Evolutionary conservation across 176 grass and related monocot species (phyloP).

Genomic region (Triticum aestivum): DNA sequence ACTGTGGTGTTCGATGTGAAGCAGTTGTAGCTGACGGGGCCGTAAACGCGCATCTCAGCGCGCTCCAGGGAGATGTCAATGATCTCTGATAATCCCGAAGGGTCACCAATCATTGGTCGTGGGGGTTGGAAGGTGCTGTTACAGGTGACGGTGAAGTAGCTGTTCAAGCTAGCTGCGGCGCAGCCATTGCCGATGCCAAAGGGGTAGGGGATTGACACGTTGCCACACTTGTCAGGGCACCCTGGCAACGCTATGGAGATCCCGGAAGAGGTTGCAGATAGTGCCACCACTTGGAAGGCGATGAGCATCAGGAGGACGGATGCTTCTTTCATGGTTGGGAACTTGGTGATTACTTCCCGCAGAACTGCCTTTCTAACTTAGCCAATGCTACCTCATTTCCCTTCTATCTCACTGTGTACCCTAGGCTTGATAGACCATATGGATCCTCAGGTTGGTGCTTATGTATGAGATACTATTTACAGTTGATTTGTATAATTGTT

Average conservation of each 20-base stretch:
- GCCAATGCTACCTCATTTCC: background rate
- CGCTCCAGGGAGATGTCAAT: background rate
- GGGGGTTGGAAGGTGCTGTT: slow-evolving; percentile 4
- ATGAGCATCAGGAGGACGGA: background rate
- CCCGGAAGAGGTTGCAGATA: background rate
- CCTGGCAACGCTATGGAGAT: background rate
- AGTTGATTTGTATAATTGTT: background rate
- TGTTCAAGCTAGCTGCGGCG: background rate
- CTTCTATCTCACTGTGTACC: background rate
- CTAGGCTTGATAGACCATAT: background rate
- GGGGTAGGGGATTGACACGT: slow-evolving; percentile 25
- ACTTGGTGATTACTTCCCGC: background rate
- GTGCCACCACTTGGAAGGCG: background rate
- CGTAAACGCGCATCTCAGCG: background rate
- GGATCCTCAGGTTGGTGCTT: background rate
- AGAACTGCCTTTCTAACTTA: background rate
- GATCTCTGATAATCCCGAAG: background rate
- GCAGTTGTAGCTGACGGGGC: slow-evolving; percentile 10
- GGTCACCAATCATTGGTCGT: background rate
- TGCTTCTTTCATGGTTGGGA: background rate
- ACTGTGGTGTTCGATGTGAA: background rate
- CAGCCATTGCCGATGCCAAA: slow-evolving; percentile 19
- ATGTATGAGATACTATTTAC: background rate
- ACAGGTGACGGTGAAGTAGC: slow-evolving; percentile 27
- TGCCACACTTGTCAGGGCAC: slow-evolving; percentile 24